phyloP scores from a whole-genome alignment of 1,284 basidiomycete species.

The Trichosporon sp. region DNA sequence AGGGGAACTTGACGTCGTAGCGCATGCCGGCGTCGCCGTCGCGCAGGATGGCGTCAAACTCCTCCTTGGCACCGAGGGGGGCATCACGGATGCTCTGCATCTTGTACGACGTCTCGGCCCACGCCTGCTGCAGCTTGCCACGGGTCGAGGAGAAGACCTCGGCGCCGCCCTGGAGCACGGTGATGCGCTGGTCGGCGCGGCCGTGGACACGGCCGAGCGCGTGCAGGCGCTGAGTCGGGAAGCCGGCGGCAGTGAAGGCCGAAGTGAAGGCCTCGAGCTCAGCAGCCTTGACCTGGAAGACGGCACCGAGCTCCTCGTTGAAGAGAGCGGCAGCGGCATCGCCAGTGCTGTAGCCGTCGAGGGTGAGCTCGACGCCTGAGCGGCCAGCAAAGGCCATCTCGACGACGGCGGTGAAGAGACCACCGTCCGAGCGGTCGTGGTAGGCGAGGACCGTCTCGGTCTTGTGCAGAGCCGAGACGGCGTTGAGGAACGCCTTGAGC shows the following conservation, averaged over 20 bases:
- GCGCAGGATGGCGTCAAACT: conserved; percentile 72
- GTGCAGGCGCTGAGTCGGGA: conserved; percentile 69
- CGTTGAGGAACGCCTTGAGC: conserved; percentile 76
- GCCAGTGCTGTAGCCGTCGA: conserved; percentile 50
- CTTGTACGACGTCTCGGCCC: conserved; percentile 89
- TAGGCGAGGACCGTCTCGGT: conserved; percentile 76
- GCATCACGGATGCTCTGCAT: conserved; percentile 91
- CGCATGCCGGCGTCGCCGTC: conserved; percentile 63
- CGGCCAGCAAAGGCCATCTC: conserved; percentile 96
- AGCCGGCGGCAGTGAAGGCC: conserved; percentile 62
- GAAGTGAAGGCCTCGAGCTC: conserved; percentile 59
- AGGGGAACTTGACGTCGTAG: conserved; percentile 63
- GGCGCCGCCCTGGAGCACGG: conserved; percentile 55
- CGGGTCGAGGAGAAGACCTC: conserved; percentile 64
- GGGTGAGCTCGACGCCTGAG: conserved; percentile 57
- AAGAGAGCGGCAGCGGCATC: conserved; percentile 71
- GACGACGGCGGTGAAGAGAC: conserved; percentile 80
- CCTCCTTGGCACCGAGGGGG: conserved; percentile 68
- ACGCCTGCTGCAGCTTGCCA: conserved; percentile 68
- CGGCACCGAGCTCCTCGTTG: conserved; percentile 93
- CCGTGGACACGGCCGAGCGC: conserved; percentile 64
- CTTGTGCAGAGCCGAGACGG: conserved; percentile 63
- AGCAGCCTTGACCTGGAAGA: conserved; percentile 71
- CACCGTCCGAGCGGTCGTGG: conserved; percentile 97
- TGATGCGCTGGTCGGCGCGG: conserved; percentile 59